Base-by-base conservation (phyloP, 257 asterid genomes). In the Scutellaria minor region DNA sequence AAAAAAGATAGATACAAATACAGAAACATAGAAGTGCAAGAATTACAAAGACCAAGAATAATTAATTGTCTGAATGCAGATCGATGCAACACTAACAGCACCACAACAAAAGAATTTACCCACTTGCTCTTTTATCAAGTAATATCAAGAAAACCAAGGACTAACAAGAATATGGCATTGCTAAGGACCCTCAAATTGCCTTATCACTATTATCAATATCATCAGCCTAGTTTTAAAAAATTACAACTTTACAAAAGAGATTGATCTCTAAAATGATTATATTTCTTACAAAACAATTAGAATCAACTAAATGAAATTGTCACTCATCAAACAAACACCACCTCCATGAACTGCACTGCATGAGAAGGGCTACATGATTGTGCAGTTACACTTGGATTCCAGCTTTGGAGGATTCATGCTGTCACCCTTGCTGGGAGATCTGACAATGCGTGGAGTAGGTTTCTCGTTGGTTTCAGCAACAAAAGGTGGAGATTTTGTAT, bases 361-460 rank as follows among this genome's bases (percentile, higher is more conserved):
- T 39, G 39, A 65, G 65, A 74, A 52, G 46, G 72, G 72, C 81
- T 81, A 91, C 98, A 94, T 94, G 70, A 94, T 91, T 73, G 79
- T 75, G 89, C 98, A 94, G 63, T 94, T 94, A 79, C 98, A 94
- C 85, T 91, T 94, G 39, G 98, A 94, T 83, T 94, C 98, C 63
- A 81, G 88, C 86, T 86, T 91, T 47, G 91, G 96, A 74, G 96
- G 96, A 79, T 83, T 85, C 80, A 74, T 42, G 74, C 79, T 83
- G 62, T 85, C 89, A 37, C 60, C 76, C 37, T 85, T 86, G 54
- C 74, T 78, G 41, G 93, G 89, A 75, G 81, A 78, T 67, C 83
- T 87, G 37, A 83, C 89, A 7, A 88, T 64, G n/a, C 76, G 85
- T 35, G 87, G 78, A 14, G 79, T 62, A 27, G 84, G 73, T 63